These are phyloP conservation scores for Cystobasidiaceae sp. DNA, from an alignment of 1,284 basidiomycete species.

Conservation along the genomic window DNA sequence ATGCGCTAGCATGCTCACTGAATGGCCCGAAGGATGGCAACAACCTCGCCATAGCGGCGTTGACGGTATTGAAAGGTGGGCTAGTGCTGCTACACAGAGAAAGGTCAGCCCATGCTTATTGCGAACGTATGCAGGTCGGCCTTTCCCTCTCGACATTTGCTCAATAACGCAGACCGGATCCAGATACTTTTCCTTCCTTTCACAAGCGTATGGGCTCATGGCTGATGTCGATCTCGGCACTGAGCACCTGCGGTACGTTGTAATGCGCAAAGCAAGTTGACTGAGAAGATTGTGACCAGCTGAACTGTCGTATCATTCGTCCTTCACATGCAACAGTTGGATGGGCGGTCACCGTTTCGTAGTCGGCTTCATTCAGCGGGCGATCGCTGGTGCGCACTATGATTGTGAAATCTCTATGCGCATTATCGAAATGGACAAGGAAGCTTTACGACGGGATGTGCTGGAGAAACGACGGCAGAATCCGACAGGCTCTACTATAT, in stretches of 20 bases:
- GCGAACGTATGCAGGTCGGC: constrained; percentile 60
- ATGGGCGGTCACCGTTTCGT: constrained; percentile 89
- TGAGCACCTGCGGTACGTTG: constrained; percentile 33
- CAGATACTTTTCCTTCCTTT: constrained; percentile 79
- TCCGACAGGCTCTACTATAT: neutral
- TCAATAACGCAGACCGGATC: constrained; percentile 66
- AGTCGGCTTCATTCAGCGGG: constrained; percentile 63
- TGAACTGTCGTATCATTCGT: no score
- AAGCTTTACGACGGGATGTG: neutral
- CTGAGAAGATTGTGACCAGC: no score
- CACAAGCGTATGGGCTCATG: constrained; percentile 81
- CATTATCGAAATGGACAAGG: constrained; percentile 64
- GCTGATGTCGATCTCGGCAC: constrained; percentile 73
- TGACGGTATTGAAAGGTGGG: constrained; percentile 81
- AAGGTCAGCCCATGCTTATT: neutral
- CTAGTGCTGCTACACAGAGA: no score
- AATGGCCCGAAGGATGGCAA: constrained; percentile 58
- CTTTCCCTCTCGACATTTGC: constrained; percentile 74
- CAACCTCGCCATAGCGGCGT: constrained; percentile 65
- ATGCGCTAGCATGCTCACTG: constrained; percentile 48
- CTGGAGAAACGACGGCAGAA: neutral
- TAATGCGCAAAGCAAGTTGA: no score
- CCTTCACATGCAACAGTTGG: constrained; percentile 83
- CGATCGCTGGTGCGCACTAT: constrained; percentile 53
- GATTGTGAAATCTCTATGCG: constrained; percentile 68